These are phyloP conservation scores for Daldinia caldariorum DNA, from an alignment of 495 filamentous ascomycete species.

Conservation along the genomic window DNA sequence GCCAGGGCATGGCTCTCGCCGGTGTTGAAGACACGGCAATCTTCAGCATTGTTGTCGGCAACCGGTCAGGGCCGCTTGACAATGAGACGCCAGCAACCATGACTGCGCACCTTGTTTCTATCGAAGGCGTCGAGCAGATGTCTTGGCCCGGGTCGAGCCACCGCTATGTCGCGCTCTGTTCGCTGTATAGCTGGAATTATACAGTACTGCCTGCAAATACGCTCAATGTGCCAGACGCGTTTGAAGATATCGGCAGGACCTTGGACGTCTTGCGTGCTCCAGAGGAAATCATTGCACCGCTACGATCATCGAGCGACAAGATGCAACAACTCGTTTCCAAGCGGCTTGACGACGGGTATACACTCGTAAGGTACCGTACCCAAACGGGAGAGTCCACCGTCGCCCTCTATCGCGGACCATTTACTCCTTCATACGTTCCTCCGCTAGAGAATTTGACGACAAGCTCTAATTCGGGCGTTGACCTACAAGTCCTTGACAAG, in stretches of 20 bases:
- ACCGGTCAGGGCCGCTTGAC: conserved; percentile 48
- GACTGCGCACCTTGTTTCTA: conserved; percentile 52
- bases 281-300: conserved; percentile 2
- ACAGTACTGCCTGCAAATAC: conserved; percentile 49
- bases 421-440: conserved; percentile 45
- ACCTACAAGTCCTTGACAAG: conserved; percentile 59
- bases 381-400: conserved; percentile 56
- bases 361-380: conserved; percentile 46
- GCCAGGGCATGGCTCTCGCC: conserved; percentile 47
- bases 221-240: conserved; percentile 46
- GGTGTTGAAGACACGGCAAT: conserved; percentile 46
- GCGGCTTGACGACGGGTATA: conserved; percentile 55
- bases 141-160: neutral
- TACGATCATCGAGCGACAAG: neutral
- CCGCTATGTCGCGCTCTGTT: conserved; percentile 50
- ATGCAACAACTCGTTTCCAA: conserved; percentile 7
- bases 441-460: conserved; percentile 27
- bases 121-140: conserved; percentile 49
- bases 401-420: conserved; percentile 55
- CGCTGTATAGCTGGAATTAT: conserved; percentile 60
- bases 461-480: conserved; percentile 47
- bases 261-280: conserved; percentile 16
- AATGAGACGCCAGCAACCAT: conserved; percentile 30
- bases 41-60: conserved; percentile 52
- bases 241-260: conserved; percentile 30